These are phyloP conservation scores for Panellus pusillus DNA, from an alignment of 768 basidiomycete species.

Conservation along the genomic window DNA sequence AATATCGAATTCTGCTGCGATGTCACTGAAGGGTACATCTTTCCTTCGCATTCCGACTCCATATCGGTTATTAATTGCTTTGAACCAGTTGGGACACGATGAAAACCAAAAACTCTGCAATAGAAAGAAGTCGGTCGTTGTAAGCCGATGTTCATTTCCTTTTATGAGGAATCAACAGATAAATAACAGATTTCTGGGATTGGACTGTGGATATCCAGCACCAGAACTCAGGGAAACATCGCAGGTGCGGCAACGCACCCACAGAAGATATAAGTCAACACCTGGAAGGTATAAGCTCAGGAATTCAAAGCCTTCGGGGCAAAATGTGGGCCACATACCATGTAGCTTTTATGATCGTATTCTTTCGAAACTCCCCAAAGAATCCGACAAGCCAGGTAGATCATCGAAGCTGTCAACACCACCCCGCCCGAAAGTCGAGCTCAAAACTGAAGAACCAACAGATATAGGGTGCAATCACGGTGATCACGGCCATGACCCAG, in stretches of 20 bases:
- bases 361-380: neutral
- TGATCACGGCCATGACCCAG: conserved; percentile 9
- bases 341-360: conserved; percentile 20
- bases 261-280: conserved; percentile 17
- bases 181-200: too few species aligned
- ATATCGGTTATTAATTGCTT: too few species aligned
- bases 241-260: conserved; percentile 12
- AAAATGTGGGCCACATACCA: neutral
- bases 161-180: too few species aligned
- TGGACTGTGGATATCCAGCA: too few species aligned
- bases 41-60: too few species aligned
- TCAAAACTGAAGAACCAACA: conserved; percentile 16
- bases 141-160: too few species aligned
- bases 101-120: too few species aligned
- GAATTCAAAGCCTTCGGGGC: neutral
- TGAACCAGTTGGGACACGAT: too few species aligned
- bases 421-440: conserved; percentile 3
- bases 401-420: conserved; percentile 5
- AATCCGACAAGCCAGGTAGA: conserved; percentile 17
- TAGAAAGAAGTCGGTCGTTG: too few species aligned
- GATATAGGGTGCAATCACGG: conserved; percentile 1
- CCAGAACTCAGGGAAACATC: too few species aligned
- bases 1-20: too few species aligned
- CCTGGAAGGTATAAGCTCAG: neutral
- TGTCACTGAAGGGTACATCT: too few species aligned